These are phyloP conservation scores for Xylaria bambusicola DNA, from an alignment of 495 filamentous ascomycete species.

Conservation along the genomic window DNA sequence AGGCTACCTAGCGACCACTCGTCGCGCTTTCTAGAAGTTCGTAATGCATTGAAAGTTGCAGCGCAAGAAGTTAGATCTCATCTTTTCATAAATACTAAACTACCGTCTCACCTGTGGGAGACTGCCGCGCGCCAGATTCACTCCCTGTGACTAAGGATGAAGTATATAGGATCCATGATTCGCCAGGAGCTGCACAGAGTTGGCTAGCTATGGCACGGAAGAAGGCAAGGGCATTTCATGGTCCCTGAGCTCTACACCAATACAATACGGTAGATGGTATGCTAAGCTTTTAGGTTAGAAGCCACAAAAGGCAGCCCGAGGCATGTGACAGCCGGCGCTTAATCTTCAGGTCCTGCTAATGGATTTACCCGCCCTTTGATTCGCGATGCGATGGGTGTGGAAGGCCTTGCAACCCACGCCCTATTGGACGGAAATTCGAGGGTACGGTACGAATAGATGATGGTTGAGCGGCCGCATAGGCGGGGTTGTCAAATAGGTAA, in stretches of 20 bases:
- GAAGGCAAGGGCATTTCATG: neutral
- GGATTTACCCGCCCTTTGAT: neutral
- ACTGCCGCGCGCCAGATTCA: slow-evolving; percentile 10
- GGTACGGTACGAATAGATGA: too few relatives aligned
- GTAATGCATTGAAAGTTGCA: too few relatives aligned
- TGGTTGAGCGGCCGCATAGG: neutral
- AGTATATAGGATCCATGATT: neutral
- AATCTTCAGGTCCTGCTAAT: neutral
- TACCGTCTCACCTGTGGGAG: neutral
- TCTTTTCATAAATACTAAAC: too few relatives aligned
- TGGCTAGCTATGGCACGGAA: neutral
- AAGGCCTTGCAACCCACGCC: neutral
- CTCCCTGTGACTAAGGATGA: neutral
- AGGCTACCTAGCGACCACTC: too few relatives aligned
- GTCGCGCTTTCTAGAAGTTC: too few relatives aligned
- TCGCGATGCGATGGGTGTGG: neutral
- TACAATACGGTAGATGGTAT: neutral
- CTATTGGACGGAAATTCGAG: neutral
- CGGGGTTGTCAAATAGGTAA: too few relatives aligned
- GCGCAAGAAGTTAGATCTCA: too few relatives aligned
- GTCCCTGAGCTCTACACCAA: neutral
- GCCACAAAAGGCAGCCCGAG: neutral
- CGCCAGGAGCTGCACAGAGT: neutral
- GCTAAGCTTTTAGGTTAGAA: neutral
- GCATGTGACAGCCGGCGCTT: neutral